Conservation (phyloP, 345 rosid genomes). For the Hibiscus tridactylites region DNA sequence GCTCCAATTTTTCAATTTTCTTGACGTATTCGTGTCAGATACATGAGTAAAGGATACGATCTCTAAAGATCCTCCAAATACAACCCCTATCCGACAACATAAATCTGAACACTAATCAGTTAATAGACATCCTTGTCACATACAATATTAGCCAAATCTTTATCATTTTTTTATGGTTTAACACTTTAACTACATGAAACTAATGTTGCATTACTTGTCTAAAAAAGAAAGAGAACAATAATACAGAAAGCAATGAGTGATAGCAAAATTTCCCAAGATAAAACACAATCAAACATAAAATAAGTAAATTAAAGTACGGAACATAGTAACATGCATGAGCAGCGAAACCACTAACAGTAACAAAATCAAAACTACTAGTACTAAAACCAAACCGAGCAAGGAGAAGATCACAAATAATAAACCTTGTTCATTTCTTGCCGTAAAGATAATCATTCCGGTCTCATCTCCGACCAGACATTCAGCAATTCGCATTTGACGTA, state of each 20-base stretch:
- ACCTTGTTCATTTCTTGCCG: conserved; percentile 96
- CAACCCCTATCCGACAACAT: neutral
- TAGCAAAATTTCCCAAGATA: neutral
- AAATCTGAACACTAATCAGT: neutral
- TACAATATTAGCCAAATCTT: too few species aligned
- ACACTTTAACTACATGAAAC: neutral
- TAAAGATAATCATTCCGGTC: conserved; percentile 76
- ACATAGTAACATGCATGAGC: neutral
- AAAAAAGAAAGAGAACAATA: neutral
- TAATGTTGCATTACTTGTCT: neutral
- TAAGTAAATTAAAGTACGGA: neutral
- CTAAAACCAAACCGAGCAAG: neutral
- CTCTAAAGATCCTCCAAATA: neutral
- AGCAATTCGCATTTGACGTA: conserved; percentile 68
- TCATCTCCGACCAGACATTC: conserved; percentile 94
- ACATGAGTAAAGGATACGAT: neutral
- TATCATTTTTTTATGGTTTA: neutral
- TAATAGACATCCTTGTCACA: neutral
- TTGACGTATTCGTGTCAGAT: neutral
- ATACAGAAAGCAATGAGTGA: neutral
- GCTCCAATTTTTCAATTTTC: neutral
- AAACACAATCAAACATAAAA: neutral
- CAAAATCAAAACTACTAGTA: neutral
- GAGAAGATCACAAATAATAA: neutral
- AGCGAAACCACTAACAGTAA: neutral